Evolutionary conservation across 768 basidiomycete genomes (phyloP), one percentile per base, ranked within the genome.

Genomic region (Cantharellus anzutake): DNA sequence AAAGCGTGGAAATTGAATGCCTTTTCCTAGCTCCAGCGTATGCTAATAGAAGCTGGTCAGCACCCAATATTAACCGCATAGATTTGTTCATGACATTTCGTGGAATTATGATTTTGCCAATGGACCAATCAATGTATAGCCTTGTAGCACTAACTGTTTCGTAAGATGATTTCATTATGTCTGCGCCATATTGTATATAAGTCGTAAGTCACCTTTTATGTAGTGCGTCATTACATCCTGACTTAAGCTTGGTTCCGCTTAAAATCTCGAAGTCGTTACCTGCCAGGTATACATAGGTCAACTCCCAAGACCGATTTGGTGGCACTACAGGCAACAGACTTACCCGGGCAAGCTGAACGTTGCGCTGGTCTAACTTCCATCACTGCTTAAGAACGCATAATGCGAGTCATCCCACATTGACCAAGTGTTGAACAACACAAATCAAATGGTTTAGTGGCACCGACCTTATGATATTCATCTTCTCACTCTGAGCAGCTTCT

Each of bases 321-420:
- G 20, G 20, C 20, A 11, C 44, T 14, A 11, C 38, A 37, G 29
- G 5, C 20, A 29, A 29, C 20, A 29, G 20, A 71, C 76, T 40
- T 58, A 86, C 93, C 78, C 93, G 91, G 58, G 94, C 92, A 11
- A 99, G 76, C 71, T 98, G 93, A 35, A 98, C 93, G 65, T 99
- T 98, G 74, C 96, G 93, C 66, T 96, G 89, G 72, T 98, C 94
- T 50, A 99, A 79, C 96, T 71, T 98, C 96, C 96, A 98, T 99
- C 51, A 98, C 96, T 73, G 92, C 74, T 99, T 98, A 63, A 98
- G 74, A 52, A 98, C 89, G 63, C 81, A 83, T 58, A 98, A 73
- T 2, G 88, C 84, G 63, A 98, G 73, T 98, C 66, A 16, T 60
- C 4, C 58, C 11, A 3, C 20, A 40, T 35, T 7, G 11, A 7